phyloP scores from a whole-genome alignment of 2,329 filamentous ascomycete species.

The Calonectria montana region DNA sequence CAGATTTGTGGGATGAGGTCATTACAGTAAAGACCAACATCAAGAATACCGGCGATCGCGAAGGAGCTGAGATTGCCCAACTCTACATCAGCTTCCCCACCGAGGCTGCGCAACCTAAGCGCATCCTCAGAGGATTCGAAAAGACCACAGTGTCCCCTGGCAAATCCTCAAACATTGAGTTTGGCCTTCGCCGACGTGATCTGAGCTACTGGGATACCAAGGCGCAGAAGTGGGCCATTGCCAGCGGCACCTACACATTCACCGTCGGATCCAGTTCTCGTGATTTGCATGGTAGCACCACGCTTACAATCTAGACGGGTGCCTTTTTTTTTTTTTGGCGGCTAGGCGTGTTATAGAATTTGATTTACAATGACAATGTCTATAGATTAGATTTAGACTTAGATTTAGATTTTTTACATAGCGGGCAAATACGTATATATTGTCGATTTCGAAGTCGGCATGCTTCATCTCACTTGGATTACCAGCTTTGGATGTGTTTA shows the following conservation, averaged over 20 bases:
- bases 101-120: slow-evolving; percentile 61
- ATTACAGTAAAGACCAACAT: slow-evolving; percentile 53
- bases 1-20: slow-evolving; percentile 61
- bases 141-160: slow-evolving; percentile 51
- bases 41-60: slow-evolving; percentile 54
- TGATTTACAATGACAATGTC: background rate
- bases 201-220: slow-evolving; percentile 11
- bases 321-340: background rate
- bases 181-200: slow-evolving; percentile 4
- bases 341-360: background rate
- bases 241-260: slow-evolving; percentile 2
- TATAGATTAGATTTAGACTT: slow-evolving; percentile 6
- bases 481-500: background rate
- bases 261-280: background rate
- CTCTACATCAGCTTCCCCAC: slow-evolving; percentile 60
- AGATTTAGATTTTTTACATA: background rate
- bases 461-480: too few relatives aligned
- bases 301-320: background rate
- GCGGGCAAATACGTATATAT: background rate
- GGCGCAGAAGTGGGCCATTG: slow-evolving; percentile 6
- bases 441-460: background rate
- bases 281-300: background rate
- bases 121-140: slow-evolving; percentile 70
- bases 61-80: slow-evolving; percentile 61
- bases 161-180: background rate